Evolutionary conservation across 768 basidiomycete genomes (phyloP).

Genomic region (Kwoniella dendrophila): DNA sequence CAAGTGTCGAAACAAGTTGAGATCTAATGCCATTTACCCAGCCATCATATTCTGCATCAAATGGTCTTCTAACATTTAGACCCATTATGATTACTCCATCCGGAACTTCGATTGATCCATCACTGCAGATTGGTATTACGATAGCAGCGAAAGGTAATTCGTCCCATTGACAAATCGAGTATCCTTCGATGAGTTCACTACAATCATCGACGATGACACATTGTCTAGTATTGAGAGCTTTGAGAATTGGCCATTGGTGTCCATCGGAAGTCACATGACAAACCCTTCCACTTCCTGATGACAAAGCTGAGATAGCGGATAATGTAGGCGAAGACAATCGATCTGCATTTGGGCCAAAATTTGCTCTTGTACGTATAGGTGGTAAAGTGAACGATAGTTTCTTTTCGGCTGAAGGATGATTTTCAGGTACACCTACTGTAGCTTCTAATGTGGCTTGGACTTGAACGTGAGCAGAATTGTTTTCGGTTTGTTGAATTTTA

Average conservation of each 20-base stretch:
- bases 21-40: slow-evolving; percentile 46
- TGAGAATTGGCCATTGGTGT: slow-evolving; percentile 44
- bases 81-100: slow-evolving; percentile 50
- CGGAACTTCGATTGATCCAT: slow-evolving; percentile 40
- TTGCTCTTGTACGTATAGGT: slow-evolving; percentile 3
- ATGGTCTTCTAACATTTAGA: slow-evolving; percentile 46
- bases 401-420: slow-evolving; percentile 30
- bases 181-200: slow-evolving; percentile 35
- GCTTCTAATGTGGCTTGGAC: slow-evolving; percentile 28
- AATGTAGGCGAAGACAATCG: slow-evolving; percentile 43
- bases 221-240: slow-evolving; percentile 44
- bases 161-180: slow-evolving; percentile 47
- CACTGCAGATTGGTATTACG: slow-evolving; percentile 49
- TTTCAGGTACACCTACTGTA: slow-evolving; percentile 37
- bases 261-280: slow-evolving; percentile 22
- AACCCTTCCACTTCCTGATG: slow-evolving; percentile 35
- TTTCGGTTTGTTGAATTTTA: slow-evolving; percentile 30
- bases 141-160: slow-evolving; percentile 49
- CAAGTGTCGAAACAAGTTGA: slow-evolving; percentile 36
- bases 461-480: not conserved
- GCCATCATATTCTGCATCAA: slow-evolving; percentile 45
- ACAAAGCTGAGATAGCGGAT: slow-evolving; percentile 44
- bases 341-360: slow-evolving; percentile 36
- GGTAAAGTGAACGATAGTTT: slow-evolving; percentile 20
- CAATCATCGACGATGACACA: slow-evolving; percentile 50